Evolutionary conservation across 1,284 basidiomycete genomes (phyloP).

Genomic region (Cryptococcus wingfieldii): DNA sequence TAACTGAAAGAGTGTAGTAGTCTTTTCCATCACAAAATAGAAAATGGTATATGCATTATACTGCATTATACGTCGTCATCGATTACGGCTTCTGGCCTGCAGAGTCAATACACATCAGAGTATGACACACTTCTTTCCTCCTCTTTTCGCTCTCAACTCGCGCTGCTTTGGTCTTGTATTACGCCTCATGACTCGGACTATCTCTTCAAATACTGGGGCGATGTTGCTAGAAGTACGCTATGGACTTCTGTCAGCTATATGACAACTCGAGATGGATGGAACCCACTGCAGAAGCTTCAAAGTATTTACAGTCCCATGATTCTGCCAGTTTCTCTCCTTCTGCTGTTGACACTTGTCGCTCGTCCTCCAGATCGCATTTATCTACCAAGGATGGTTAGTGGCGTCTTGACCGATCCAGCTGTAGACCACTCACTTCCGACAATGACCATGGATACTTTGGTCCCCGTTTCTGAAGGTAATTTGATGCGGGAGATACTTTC

Average conservation of each 20-base stretch:
- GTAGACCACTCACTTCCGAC: constrained; percentile 35
- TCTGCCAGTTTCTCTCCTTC: constrained; percentile 22
- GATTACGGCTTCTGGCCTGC: not conserved
- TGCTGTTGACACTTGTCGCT: constrained; percentile 23
- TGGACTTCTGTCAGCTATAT: not conserved
- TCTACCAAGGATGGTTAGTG: constrained; percentile 13
- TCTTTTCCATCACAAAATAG: not conserved
- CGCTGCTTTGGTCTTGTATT: not conserved
- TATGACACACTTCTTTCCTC: constrained; percentile 22
- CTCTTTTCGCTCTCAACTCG: not conserved
- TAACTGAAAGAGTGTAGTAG: constrained; percentile 1
- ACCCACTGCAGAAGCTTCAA: constrained; percentile 41
- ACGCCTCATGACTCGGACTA: constrained; percentile 26
- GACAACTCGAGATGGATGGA: not conserved
- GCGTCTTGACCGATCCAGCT: not conserved
- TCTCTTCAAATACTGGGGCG: constrained; percentile 21
- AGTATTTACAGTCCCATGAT: constrained; percentile 24
- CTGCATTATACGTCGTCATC: constrained; percentile 3
- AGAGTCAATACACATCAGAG: constrained; percentile 5
- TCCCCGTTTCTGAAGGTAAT: constrained; percentile 3
- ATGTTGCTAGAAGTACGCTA: constrained; percentile 24
- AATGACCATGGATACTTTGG: constrained; percentile 29
- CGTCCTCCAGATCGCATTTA: constrained; percentile 34
- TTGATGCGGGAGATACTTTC: constrained; percentile 36
- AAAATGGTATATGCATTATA: constrained; percentile 1